Evolutionary conservation across 1,139 yeast genomes (phyloP).

Genomic region (Williopsis jadinii): DNA sequence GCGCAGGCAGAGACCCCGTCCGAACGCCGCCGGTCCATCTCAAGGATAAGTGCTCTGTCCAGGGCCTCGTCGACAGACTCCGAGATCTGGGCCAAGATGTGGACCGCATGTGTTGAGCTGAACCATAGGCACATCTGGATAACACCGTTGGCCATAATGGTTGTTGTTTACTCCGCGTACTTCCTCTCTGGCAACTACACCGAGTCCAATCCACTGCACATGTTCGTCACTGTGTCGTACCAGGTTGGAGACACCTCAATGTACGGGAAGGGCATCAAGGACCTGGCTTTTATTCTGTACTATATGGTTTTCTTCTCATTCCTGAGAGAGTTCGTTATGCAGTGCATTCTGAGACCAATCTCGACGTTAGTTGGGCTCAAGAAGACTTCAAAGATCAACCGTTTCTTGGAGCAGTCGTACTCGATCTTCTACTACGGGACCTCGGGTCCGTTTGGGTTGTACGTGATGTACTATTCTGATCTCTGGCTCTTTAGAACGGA

Average conservation of each 20-base stretch:
- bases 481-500: slow-evolving; percentile 86
- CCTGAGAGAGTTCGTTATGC: slow-evolving; percentile 87
- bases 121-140: slow-evolving; percentile 76
- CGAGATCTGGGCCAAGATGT: slow-evolving; percentile 37
- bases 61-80: slow-evolving; percentile 27
- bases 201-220: slow-evolving; percentile 52
- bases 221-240: slow-evolving; percentile 67
- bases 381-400: slow-evolving; percentile 52
- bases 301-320: slow-evolving; percentile 87
- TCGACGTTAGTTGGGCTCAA: slow-evolving; percentile 44
- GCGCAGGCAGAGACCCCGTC: slow-evolving; percentile 25
- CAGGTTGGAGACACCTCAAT: slow-evolving; percentile 33
- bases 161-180: slow-evolving; percentile 33
- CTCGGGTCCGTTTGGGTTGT: slow-evolving; percentile 82
- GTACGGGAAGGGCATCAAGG: slow-evolving; percentile 86
- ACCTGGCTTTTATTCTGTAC: slow-evolving; percentile 70
- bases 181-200: slow-evolving; percentile 47
- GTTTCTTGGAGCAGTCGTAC: slow-evolving; percentile 93
- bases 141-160: slow-evolving; percentile 49
- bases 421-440: slow-evolving; percentile 74
- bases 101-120: slow-evolving; percentile 53
- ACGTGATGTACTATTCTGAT: slow-evolving; percentile 77
- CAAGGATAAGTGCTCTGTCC: slow-evolving; percentile 23
- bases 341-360: slow-evolving; percentile 65
- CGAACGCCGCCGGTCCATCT: slow-evolving; percentile 24